These are phyloP conservation scores for Paxillus involutus DNA, from an alignment of 768 basidiomycete species.

Conservation along the genomic window DNA sequence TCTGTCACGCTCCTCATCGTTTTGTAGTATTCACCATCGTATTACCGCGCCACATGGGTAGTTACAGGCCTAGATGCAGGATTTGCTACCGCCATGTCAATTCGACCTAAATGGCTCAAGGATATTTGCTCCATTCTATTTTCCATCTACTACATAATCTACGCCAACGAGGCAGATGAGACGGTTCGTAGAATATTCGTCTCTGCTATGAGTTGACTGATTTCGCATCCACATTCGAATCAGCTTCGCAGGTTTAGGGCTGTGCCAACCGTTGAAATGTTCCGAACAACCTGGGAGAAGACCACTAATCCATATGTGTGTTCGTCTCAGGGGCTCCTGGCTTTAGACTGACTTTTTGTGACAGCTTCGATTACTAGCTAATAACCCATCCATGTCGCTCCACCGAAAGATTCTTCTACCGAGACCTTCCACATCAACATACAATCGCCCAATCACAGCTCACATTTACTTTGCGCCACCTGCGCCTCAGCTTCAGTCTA, in stretches of 20 bases:
- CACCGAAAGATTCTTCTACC: constrained; percentile 79
- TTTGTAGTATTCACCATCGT: constrained; percentile 81
- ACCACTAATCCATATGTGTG: constrained; percentile 88
- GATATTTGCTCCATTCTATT: constrained; percentile 87
- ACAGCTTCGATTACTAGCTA: constrained; percentile 62
- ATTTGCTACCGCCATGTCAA: constrained; percentile 93
- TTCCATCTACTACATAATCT: constrained; percentile 85
- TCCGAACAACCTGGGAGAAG: constrained; percentile 96
- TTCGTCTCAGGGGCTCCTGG: constrained; percentile 13
- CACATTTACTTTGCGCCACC: constrained; percentile 81
- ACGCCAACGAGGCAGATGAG: constrained; percentile 92
- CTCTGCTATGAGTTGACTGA: not conserved
- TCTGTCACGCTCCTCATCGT: constrained; percentile 7
- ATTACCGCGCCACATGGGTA: constrained; percentile 96
- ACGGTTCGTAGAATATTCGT: constrained; percentile 58
- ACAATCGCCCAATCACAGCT: constrained; percentile 79
- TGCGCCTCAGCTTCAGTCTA: constrained; percentile 57
- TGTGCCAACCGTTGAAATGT: constrained; percentile 94
- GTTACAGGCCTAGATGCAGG: constrained; percentile 94
- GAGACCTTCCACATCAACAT: constrained; percentile 72
- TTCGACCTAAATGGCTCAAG: constrained; percentile 87
- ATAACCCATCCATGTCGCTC: constrained; percentile 60
- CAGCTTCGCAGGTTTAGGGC: constrained; percentile 91
- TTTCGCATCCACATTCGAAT: not conserved
- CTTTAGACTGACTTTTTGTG: constrained; percentile 5